These are phyloP conservation scores for Cucumis melo DNA, from an alignment of 306 rosid species.

Conservation along the genomic window DNA sequence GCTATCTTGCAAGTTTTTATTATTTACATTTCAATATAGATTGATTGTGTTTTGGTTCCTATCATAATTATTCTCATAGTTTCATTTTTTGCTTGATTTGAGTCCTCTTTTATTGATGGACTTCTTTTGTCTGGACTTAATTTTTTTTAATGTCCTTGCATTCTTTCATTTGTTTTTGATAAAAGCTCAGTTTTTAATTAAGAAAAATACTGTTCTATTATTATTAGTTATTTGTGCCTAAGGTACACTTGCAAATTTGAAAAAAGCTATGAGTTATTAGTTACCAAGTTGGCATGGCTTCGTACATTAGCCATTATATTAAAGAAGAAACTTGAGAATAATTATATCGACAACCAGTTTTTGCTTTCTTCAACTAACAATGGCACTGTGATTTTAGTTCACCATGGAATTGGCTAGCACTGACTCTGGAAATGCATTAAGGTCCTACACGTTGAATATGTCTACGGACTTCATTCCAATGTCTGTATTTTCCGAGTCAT, in stretches of 20 bases:
- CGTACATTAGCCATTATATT: background rate
- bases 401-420: constrained; percentile 78
- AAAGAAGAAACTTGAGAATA: background rate
- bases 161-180: background rate
- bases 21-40: too few species aligned
- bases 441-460: constrained; percentile 54
- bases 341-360: background rate
- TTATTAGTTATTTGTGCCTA: background rate
- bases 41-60: too few species aligned
- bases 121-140: background rate
- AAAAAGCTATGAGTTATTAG: background rate
- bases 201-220: background rate
- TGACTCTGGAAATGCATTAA: constrained; percentile 44
- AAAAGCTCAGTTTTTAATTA: background rate
- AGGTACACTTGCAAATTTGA: background rate
- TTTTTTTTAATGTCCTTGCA: background rate
- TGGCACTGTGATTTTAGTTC: constrained; percentile 31
- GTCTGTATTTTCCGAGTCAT: constrained; percentile 70
- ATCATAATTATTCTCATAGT: too few species aligned
- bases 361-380: background rate
- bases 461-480: constrained; percentile 50
- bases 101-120: background rate
- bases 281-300: background rate
- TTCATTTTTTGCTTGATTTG: background rate
- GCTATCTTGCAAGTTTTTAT: too few species aligned